Conservation (phyloP, 2,329 filamentous ascomycete species). For the Hymenoscyphus infarciens region DNA sequence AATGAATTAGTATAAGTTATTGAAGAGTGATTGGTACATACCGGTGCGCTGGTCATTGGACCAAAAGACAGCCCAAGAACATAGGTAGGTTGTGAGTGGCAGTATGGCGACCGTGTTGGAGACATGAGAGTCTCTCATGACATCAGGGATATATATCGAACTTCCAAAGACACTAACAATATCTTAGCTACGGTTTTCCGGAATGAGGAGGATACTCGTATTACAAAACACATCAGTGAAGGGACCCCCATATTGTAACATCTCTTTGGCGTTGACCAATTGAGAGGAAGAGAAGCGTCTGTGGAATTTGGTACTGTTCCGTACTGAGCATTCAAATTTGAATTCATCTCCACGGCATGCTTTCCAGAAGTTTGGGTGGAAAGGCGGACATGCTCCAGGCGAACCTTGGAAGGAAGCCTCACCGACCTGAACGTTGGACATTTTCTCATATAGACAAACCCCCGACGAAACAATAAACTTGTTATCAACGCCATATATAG, state of each 20-base stretch:
- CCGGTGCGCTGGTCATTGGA: conserved; percentile 54
- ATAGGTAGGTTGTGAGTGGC: conserved; percentile 58
- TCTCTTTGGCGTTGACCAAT: background rate
- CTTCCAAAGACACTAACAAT: conserved; percentile 47
- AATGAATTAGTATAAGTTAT: background rate
- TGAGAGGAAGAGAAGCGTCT: conserved; percentile 8
- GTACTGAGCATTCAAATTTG: background rate
- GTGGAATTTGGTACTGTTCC: conserved; percentile 1
- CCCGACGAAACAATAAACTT: too few species aligned
- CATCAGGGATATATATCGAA: conserved; percentile 46
- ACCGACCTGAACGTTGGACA: too few species aligned
- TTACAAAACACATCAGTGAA: conserved; percentile 2
- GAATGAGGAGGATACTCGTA: background rate
- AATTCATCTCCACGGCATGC: too few species aligned
- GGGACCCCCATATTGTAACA: conserved; percentile 4
- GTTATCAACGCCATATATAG: too few species aligned
- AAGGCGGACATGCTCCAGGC: too few species aligned
- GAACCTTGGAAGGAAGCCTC: too few species aligned
- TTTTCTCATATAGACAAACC: too few species aligned
- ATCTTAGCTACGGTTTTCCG: background rate
- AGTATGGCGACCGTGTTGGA: conserved; percentile 53
- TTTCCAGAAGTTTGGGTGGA: too few species aligned
- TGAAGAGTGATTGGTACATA: background rate
- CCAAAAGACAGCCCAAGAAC: conserved; percentile 57
- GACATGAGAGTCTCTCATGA: conserved; percentile 52